Evolutionary conservation across 768 basidiomycete species (phyloP), one percentile per base, ranked within the genome.

Genomic region (Suillus decipiens): DNA sequence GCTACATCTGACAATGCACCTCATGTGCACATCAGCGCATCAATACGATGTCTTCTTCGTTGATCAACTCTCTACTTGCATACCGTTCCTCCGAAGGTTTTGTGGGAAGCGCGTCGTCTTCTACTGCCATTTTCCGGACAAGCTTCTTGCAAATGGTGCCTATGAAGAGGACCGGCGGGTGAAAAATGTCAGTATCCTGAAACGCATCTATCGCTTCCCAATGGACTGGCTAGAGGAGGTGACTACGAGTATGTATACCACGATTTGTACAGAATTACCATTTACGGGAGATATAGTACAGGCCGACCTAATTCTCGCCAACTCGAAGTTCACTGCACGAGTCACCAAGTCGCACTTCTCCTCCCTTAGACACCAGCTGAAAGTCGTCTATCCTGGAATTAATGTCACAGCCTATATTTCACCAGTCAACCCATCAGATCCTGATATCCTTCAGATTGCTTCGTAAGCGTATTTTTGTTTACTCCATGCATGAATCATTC

Each of bases 41-140:
- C 70, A 77, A 37, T 87, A 90, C 70, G 96, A 99, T 71, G 86
- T 98, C 24, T 96, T 89, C 77, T 89, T 99, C 63, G 92, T 98
- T 5, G 96, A 99, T 77, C 97, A 98, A 73, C 86, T 99, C 22
- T 95, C 94, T 5, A 94, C 95, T 1, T 95, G 91, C 66, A 81
- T 98, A 31, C 96, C 96, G 0, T 80, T 97, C 63, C 80, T 99
- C 0, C 84, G 92, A 2, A 69, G 78, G 63, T 70, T 92, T 15
- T 84, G 81, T 2, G 80, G 80, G 24, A 92, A 86, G n/a, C 87
- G 93, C 2, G 92, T 96, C 36, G 89, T 99, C 22, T 99, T 98
- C 76, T 99, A 99, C 73, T 96, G 95, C 68, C 97, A 99, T 73
- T 99, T 99, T 68, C 97, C 96, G 0, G 96, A 99, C 77, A 96